Evolutionary conservation across 1,139 yeast genomes (phyloP).

Genomic region (Candida buenavistaensis): DNA sequence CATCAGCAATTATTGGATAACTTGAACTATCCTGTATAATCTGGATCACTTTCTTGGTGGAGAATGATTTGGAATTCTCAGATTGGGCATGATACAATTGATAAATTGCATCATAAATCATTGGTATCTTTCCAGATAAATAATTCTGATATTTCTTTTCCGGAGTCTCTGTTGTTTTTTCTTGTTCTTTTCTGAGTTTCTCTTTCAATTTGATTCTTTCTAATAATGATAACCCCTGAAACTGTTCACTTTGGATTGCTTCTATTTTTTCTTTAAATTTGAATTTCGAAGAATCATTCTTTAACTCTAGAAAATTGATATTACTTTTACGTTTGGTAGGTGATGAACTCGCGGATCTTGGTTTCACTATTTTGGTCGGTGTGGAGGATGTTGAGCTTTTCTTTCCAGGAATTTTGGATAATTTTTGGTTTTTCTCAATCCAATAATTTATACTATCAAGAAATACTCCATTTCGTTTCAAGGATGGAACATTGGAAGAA

Average conservation of each 20-base stretch:
- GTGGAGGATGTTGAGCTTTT: conserved; percentile 11
- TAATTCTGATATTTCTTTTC: conserved; percentile 37
- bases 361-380: conserved; percentile 24
- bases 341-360: conserved; percentile 13
- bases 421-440: conserved; percentile 32
- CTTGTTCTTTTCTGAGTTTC: conserved; percentile 17
- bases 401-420: background rate
- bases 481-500: conserved; percentile 10
- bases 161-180: conserved; percentile 21
- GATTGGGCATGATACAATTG: conserved; percentile 23
- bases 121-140: conserved; percentile 41
- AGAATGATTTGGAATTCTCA: conserved; percentile 18
- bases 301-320: conserved; percentile 17
- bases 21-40: conserved; percentile 36
- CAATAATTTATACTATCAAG: conserved; percentile 62
- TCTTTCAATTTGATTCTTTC: conserved; percentile 45
- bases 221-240: conserved; percentile 37
- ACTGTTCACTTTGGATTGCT: conserved; percentile 18
- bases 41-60: conserved; percentile 26
- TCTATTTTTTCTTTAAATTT: conserved; percentile 28
- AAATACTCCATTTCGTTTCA: conserved; percentile 49
- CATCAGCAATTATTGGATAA: conserved; percentile 33
- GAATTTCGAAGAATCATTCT: conserved; percentile 35
- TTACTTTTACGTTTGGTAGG: conserved; percentile 11
- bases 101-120: conserved; percentile 36